Evolutionary conservation across 2,329 filamentous ascomycete species (phyloP).

Genomic region (Cladophialophora exuberans): DNA sequence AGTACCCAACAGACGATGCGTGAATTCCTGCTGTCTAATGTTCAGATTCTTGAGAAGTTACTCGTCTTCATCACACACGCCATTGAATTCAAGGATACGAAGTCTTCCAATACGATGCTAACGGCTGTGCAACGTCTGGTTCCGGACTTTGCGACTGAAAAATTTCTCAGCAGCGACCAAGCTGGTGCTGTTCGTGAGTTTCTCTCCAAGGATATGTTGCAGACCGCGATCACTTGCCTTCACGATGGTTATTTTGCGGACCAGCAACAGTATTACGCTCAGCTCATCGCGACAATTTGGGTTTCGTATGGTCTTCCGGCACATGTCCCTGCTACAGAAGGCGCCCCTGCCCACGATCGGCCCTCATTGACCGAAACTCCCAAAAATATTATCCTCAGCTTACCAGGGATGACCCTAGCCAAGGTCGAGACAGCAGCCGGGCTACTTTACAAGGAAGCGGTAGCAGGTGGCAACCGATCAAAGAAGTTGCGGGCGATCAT

Average conservation of each 20-base stretch:
- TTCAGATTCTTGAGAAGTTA: conserved; percentile 80
- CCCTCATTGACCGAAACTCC: conserved; percentile 68
- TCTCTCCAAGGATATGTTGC: conserved; percentile 84
- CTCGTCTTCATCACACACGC: conserved; percentile 90
- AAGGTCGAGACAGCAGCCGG: conserved; percentile 69
- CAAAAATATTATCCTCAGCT: conserved; percentile 71
- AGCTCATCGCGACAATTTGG: conserved; percentile 83
- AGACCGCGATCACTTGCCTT: conserved; percentile 85
- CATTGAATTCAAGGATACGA: conserved; percentile 84
- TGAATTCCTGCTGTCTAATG: conserved; percentile 78
- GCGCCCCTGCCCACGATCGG: conserved; percentile 26
- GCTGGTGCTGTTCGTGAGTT: conserved; percentile 79
- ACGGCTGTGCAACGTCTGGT: conserved; percentile 85
- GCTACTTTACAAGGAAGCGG: conserved; percentile 60
- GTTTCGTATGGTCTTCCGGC: conserved; percentile 65
- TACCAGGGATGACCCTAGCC: conserved; percentile 73
- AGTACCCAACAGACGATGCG: conserved; percentile 58
- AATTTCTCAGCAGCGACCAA: conserved; percentile 47
- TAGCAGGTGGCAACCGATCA: conserved; percentile 54
- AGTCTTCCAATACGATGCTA: conserved; percentile 83
- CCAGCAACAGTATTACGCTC: conserved; percentile 87
- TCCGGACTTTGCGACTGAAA: conserved; percentile 65
- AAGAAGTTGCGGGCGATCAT: conserved; percentile 80
- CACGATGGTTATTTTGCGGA: conserved; percentile 98
- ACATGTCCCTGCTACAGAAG: conserved; percentile 28